phyloP scores from a whole-genome alignment of 768 basidiomycete genomes.

The Rhizopogon rudus region DNA sequence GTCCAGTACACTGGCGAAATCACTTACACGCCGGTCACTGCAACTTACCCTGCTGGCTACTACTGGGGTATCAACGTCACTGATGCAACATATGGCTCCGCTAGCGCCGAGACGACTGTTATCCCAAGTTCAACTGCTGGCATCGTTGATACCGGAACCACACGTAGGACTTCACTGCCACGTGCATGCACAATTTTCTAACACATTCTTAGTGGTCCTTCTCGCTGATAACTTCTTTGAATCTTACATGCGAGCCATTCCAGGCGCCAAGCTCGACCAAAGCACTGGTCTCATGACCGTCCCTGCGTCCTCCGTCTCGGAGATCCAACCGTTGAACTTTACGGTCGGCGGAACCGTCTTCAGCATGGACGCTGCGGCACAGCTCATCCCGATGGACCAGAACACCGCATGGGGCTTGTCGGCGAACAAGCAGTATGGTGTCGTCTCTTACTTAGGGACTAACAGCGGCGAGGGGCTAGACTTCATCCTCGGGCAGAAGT shows the following conservation, averaged over 20 bases:
- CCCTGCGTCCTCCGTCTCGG: not conserved
- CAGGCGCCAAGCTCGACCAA: not conserved
- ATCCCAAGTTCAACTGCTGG: constrained; percentile 11
- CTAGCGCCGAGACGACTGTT: constrained; percentile 1
- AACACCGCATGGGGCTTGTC: constrained; percentile 1
- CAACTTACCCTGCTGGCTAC: constrained; percentile 11
- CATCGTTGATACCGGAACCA: constrained; percentile 18
- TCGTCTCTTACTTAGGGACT: constrained; percentile 1
- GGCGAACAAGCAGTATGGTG: not conserved
- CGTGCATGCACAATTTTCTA: not conserved
- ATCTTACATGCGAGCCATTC: not conserved
- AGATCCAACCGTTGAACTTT: constrained; percentile 3
- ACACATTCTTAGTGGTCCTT: constrained; percentile 5
- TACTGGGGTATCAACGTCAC: constrained; percentile 17
- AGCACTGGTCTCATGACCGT: not conserved
- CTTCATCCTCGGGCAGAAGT: constrained; percentile 2
- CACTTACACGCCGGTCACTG: constrained; percentile 15
- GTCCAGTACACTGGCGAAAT: constrained; percentile 12
- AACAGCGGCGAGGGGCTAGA: constrained; percentile 2
- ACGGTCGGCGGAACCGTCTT: constrained; percentile 2
- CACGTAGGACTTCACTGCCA: not conserved
- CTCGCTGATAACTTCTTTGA: constrained; percentile 7
- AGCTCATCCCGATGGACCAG: constrained; percentile 2
- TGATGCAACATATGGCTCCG: constrained; percentile 1
- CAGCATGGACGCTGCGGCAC: not conserved